Base-by-base conservation (phyloP, 305 asterid species). In the Solanum hybrid region DNA sequence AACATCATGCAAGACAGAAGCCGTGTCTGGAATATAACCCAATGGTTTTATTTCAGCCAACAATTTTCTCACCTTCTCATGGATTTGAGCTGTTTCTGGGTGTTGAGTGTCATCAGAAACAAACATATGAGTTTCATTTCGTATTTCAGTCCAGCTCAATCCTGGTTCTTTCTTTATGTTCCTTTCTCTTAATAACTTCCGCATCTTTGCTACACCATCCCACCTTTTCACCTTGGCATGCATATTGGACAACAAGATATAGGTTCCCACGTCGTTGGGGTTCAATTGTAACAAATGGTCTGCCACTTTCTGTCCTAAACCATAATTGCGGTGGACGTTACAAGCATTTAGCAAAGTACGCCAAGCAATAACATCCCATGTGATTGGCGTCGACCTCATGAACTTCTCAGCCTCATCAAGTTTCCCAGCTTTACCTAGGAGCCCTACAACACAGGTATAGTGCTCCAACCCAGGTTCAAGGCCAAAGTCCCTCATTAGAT, bases 111-210 rank as follows among this genome's bases (percentile, higher is more conserved):
- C 98, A 73, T 92, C 96, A n/a, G 98, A 94, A 88, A 92, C 92
- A 90, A 97, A 95, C 64, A 94, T 88, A 86, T 95, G 98, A 4
- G 97, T 96, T 14, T 90, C 91, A 42, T 93, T 94, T 89, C 92
- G 92, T 89, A 96, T 96, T 36, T 97, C 98, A 9, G 90, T 94
- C 99, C 99, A 96, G 93, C 99, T 97, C 94, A 93, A 88, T 38
- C 99, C 99, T 6, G 99, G 98, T 92, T 96, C 99, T 92, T 97
- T 96, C 94, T 94, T 97, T 75, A 95, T 92, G 89, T 92, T 94
- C 90, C 92, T 94, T 71, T 93, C 95, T 90, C 91, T 91, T 94
- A 95, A 95, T 79, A 93, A 17, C 85, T 91, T 97, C 60, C 97
- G 90, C 38, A 94, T 90, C 5, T 86, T 89, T 26, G 90, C 95